Base-by-base conservation (phyloP, 306 rosid genomes). In the Fragaria nilgerrensis region DNA sequence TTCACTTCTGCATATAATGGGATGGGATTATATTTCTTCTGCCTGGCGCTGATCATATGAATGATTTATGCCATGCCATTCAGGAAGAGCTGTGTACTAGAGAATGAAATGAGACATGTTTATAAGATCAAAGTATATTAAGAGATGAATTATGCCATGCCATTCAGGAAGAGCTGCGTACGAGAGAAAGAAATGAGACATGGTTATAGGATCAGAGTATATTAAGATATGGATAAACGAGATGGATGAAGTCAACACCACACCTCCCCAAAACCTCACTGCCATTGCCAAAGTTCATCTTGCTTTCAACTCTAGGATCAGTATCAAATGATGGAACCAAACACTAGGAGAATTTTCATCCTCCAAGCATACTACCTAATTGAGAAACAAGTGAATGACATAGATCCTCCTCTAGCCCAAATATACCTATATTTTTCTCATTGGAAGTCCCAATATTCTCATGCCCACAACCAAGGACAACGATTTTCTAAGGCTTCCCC, bases 371-470 rank as follows among this genome's bases (percentile, higher is more conserved):
- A 7, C 77, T 5, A 45, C 84, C 87, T 1, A 89, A 29, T 39
- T 89, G 93, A 15, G 89, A 85, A 43, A 87, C 82, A 64, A 89
- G 85, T 12, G 93, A 89, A 0, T 7, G 41, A 37, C 1, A 83
- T 53, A 50, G 90, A 79, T 7, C 88, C 89, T 49, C 86, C 84
- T 29, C 88, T 88, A 49, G 13, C 6, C 93, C 93, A 52, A 89
- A 49, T 17, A 87, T 41, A 39, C 90, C 91, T 89, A 85, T 89
- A 8, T 89, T 90, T 0, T 87, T 84, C 73, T 89, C 93, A 67
- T 76, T 89, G 79, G 82, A 85, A 17, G 66, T 49, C 66, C 90
- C 90, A 1, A 39, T 39, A 39, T 39, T 39, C 43, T 5, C 45
- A 43, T 39, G 86, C 19, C 86, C 90, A 73, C 93, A 89, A 5